Evolutionary conservation across 371 early-diverging fungal genomes (phyloP), one percentile per base, ranked within the genome.

Genomic region (Mortierella sp.): DNA sequence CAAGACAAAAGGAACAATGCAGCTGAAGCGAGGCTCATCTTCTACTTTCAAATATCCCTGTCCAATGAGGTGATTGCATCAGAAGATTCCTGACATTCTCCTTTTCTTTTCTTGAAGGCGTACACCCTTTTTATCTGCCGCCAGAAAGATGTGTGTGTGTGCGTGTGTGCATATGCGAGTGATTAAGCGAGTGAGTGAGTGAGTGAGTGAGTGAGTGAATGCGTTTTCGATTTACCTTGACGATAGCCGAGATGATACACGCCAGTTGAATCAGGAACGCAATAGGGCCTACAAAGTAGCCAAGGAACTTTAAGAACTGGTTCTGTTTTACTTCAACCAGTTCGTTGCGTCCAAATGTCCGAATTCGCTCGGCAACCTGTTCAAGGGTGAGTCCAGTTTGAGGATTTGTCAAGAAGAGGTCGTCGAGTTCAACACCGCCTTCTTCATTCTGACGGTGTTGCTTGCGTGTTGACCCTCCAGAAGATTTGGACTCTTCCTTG

Each of bases 271-370:
- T 89, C 64, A 94, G 86, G 83, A 85, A 90, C 18, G 93, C 89
- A 69, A 94, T 93, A 16, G 94, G 86, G 35, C 94, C 94, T 0
- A 85, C 83, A 78, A 94, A 94, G 86, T 93, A 94, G 14, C 88
- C 81, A 24, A 94, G 83, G 80, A 94, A 94, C 85, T 94, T 93
- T 62, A 93, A 78, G 67, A 94, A 43, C 28, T 91, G 91, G 84
- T 88, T 93, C 57, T 84, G 84, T 78, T 89, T 90, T 66, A 87
- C 86, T 79, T 94, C 94, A 10, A 89, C 83, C 61, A 94, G 70
- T 72, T 89, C 88, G 65, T 89, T 89, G 2, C 62, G 63, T 57
- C 90, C 90, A 73, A 89, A 89, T 60, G 77, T 71, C n/a, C 64
- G 73, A 1, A 84, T 69, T 40, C 90, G 86, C 66, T 84, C 84